Conservation (phyloP, 2,329 filamentous ascomycete genomes). For the Fusarium haematococcum region DNA sequence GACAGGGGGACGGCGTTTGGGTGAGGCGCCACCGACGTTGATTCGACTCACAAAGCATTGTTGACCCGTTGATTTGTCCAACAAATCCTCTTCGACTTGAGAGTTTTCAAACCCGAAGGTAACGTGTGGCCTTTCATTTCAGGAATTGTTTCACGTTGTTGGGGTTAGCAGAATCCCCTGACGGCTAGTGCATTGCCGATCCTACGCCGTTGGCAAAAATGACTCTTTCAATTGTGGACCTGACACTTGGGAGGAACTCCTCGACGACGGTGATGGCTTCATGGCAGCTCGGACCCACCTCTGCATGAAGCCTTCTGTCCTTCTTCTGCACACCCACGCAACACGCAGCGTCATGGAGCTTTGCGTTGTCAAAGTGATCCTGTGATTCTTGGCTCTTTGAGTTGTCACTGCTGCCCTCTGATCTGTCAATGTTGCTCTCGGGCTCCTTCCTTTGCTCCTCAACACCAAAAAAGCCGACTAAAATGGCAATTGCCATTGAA, state of each 20-base stretch:
- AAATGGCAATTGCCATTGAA: conserved; percentile 7
- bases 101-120: not conserved
- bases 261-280: conserved; percentile 16
- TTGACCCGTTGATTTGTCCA: not conserved
- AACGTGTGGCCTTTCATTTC: conserved; percentile 7
- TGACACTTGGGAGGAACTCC: not conserved
- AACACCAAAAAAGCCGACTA: not conserved
- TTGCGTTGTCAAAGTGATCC: not conserved
- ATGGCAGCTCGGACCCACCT: not conserved
- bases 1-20: conserved; percentile 1
- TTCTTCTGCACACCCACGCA: not conserved
- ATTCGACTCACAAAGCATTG: conserved; percentile 6
- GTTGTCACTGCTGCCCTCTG: not conserved
- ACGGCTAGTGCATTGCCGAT: conserved; percentile 17
- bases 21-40: conserved; percentile 29
- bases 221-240: conserved; percentile 10
- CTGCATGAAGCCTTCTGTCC: not conserved
- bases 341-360: not conserved
- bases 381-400: not conserved
- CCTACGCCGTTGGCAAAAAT: conserved; percentile 5
- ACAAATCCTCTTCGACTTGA: not conserved
- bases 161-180: not conserved
- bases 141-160: conserved; percentile 3
- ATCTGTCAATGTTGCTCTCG: not conserved
- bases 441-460: not conserved